phyloP scores from a whole-genome alignment of 768 basidiomycete species.

The Cyclocybe aegerita region DNA sequence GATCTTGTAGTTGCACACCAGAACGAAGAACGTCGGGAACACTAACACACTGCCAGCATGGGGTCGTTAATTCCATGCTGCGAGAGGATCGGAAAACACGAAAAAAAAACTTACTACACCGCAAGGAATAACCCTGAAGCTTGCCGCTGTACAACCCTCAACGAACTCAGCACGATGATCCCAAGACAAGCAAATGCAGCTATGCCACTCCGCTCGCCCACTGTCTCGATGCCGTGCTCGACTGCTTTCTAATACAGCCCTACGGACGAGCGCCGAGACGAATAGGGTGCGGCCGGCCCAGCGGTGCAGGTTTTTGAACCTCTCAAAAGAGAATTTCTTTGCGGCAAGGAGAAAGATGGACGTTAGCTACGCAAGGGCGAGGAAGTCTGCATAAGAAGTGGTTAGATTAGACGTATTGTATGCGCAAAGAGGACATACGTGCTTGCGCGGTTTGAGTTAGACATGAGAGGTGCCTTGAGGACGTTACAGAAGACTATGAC shows the following conservation, averaged over 20 bases:
- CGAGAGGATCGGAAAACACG: not conserved
- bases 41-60: constrained; percentile 41
- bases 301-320: constrained; percentile 75
- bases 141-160: constrained; percentile 58
- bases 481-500: constrained; percentile 58
- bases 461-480: constrained; percentile 55
- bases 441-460: constrained; percentile 81
- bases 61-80: constrained; percentile 18
- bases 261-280: constrained; percentile 25
- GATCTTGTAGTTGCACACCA: constrained; percentile 79
- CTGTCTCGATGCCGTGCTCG: too few species aligned
- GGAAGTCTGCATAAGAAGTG: constrained; percentile 36
- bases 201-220: too few species aligned
- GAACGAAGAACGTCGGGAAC: constrained; percentile 61
- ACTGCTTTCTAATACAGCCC: too few species aligned
- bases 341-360: constrained; percentile 60
- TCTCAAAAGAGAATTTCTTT: constrained; percentile 66
- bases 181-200: constrained; percentile 33
- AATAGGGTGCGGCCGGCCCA: constrained; percentile 62
- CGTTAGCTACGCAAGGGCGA: constrained; percentile 61
- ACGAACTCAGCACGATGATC: constrained; percentile 61
- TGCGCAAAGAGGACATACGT: constrained; percentile 11
- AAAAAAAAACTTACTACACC: constrained; percentile 60
- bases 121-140: constrained; percentile 72
- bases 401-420: not conserved